Conservation (phyloP, 495 filamentous ascomycete species). For the Geoglossum glabrum region DNA sequence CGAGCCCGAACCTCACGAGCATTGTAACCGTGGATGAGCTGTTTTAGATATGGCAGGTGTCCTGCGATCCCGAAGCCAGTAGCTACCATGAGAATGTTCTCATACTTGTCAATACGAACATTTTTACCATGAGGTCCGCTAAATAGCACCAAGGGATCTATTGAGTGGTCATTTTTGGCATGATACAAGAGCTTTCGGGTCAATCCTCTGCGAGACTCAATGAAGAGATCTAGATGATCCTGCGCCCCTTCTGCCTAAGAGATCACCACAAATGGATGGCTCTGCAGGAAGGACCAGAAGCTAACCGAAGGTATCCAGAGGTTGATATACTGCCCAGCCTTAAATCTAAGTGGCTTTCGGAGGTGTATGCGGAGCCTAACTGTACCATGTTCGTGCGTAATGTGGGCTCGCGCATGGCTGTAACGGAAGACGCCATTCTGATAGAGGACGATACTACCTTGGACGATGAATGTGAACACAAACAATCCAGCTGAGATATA, state of each 20-base stretch:
- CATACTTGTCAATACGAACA: conserved; percentile 12
- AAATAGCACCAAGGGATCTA: too few relatives aligned
- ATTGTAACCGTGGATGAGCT: conserved; percentile 18
- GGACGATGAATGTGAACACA: conserved; percentile 7
- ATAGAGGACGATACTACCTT: conserved; percentile 8
- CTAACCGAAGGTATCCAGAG: conserved; percentile 13
- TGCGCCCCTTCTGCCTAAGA: conserved; percentile 6
- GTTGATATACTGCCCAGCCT: conserved; percentile 14
- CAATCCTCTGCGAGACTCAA: conserved; percentile 10
- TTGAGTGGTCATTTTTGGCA: conserved; percentile 1
- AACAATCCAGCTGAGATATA: conserved; percentile 8
- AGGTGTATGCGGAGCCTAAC: conserved; percentile 9
- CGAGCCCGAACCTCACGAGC: conserved; percentile 10
- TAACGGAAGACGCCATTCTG: conserved; percentile 8
- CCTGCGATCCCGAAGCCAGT: conserved; percentile 13
- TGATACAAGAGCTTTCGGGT: conserved; percentile 11
- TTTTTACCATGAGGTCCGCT: conserved; percentile 15
- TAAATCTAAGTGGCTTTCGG: conserved; percentile 6
- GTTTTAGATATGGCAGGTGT: conserved; percentile 16
- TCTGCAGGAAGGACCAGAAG: conserved; percentile 9
- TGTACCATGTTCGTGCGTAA: conserved; percentile 9
- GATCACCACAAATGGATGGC: conserved; percentile 7
- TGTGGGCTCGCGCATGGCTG: conserved; percentile 9
- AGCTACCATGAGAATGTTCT: conserved; percentile 16
- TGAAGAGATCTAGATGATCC: conserved; percentile 6